Conservation (phyloP, 768 basidiomycete species). For the Leccinellum rugosiceps region DNA sequence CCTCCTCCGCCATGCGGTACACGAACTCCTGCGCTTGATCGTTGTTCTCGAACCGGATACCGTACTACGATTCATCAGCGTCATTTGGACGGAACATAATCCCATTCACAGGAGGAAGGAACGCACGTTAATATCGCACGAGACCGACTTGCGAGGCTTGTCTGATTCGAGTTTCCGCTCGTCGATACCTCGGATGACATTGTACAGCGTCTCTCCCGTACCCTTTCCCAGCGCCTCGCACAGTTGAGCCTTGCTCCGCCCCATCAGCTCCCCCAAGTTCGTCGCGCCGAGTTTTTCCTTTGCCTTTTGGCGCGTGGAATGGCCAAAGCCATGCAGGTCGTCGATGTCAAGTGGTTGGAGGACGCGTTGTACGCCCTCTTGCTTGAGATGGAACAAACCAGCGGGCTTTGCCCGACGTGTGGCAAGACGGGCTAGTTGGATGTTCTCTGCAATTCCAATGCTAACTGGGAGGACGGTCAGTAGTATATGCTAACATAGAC, state of each 20-base stretch:
- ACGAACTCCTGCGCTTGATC: constrained; percentile 82
- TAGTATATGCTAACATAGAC: neutral
- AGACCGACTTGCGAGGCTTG: constrained; percentile 86
- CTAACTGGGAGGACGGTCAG: constrained; percentile 54
- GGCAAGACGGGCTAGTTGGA: constrained; percentile 89
- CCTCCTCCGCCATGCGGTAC: constrained; percentile 72
- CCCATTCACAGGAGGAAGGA: neutral
- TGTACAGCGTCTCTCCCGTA: constrained; percentile 82
- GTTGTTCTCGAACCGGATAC: constrained; percentile 84
- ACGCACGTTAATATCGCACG: constrained; percentile 92
- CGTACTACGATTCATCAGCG: constrained; percentile 58
- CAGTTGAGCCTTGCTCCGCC: constrained; percentile 60
- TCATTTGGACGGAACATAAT: neutral
- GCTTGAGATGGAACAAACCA: constrained; percentile 71
- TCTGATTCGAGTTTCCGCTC: constrained; percentile 75
- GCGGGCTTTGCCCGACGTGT: constrained; percentile 91
- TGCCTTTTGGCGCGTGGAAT: constrained; percentile 72
- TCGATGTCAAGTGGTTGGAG: constrained; percentile 70
- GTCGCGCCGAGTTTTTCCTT: constrained; percentile 72
- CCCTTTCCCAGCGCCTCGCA: constrained; percentile 73
- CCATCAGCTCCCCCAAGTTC: constrained; percentile 63
- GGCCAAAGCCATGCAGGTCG: constrained; percentile 86
- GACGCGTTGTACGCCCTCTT: constrained; percentile 48
- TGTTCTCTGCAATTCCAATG: constrained; percentile 89
- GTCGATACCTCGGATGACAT: constrained; percentile 82